Conservation (phyloP, 495 filamentous ascomycete species). For the Tuber aestivum region DNA sequence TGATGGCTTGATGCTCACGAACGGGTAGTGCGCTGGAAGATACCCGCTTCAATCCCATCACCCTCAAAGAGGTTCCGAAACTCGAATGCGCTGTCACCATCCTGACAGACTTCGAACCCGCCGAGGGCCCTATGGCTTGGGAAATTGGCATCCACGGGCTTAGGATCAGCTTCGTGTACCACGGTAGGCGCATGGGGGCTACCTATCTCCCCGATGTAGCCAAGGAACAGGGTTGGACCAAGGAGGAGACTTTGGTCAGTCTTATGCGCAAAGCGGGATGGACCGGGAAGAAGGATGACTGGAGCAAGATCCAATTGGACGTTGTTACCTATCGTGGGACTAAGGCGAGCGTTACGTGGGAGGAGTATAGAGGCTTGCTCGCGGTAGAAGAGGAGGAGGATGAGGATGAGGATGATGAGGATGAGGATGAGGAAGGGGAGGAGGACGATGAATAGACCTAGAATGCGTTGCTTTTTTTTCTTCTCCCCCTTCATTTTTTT, state of each 20-base stretch:
- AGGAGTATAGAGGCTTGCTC: constrained; percentile 63
- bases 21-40: constrained; percentile 69
- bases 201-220: constrained; percentile 94
- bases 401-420: constrained; percentile 27
- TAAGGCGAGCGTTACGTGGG: constrained; percentile 62
- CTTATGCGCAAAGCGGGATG: constrained; percentile 93
- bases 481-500: too few species aligned
- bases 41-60: constrained; percentile 72
- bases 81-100: constrained; percentile 69
- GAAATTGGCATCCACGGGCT: constrained; percentile 76
- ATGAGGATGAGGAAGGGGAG: constrained; percentile 14
- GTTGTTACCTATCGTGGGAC: constrained; percentile 76
- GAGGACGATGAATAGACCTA: constrained; percentile 8
- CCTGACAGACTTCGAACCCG: constrained; percentile 68
- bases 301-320: constrained; percentile 65
- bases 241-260: constrained; percentile 82
- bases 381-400: constrained; percentile 25
- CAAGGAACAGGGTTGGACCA: constrained; percentile 88
- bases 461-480: constrained; percentile 1
- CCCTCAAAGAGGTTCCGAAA: constrained; percentile 58
- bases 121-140: constrained; percentile 74
- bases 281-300: constrained; percentile 60
- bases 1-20: background rate
- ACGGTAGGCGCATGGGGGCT: constrained; percentile 62
- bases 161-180: constrained; percentile 65